Conservation (phyloP, 768 basidiomycete species). For the Exidia glandulosa region DNA sequence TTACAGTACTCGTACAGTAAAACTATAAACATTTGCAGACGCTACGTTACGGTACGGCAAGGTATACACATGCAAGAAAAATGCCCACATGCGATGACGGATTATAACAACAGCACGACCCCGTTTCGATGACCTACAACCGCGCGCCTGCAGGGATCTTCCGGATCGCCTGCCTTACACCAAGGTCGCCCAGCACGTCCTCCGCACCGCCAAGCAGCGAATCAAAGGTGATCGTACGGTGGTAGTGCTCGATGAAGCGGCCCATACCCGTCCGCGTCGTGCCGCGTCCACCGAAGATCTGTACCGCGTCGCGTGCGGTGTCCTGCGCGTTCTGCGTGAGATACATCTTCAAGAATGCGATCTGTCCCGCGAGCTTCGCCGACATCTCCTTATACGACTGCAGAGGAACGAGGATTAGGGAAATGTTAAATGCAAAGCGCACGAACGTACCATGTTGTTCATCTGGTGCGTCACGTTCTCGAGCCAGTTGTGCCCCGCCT, state of each 20-base stretch:
- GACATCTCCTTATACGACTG: constrained; percentile 67
- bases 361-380: constrained; percentile 63
- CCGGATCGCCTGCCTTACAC: constrained; percentile 70
- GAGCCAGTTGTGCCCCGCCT: constrained; percentile 76
- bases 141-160: constrained; percentile 60
- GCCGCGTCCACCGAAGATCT: constrained; percentile 79
- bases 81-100: too few species aligned
- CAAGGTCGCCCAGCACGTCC: constrained; percentile 66
- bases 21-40: too few species aligned
- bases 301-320: constrained; percentile 73
- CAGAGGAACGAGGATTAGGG: constrained; percentile 1
- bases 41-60: too few species aligned
- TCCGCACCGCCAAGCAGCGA: constrained; percentile 74
- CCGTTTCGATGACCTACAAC: constrained; percentile 16
- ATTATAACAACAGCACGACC: neutral
- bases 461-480: constrained; percentile 84
- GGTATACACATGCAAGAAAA: too few species aligned
- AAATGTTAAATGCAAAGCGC: constrained; percentile 1
- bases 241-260: constrained; percentile 64
- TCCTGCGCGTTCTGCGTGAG: constrained; percentile 66
- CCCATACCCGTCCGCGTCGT: constrained; percentile 80
- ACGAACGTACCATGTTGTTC: constrained; percentile 56
- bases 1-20: too few species aligned
- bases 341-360: constrained; percentile 72
- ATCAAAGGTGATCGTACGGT: constrained; percentile 75